A percentile compares a stretch with the other conserved stretches of the same genome.
These are phyloP conservation scores for Aplosporella prunicola DNA, from an alignment of 2,329 filamentous ascomycete species.

Conservation along the genomic window DNA sequence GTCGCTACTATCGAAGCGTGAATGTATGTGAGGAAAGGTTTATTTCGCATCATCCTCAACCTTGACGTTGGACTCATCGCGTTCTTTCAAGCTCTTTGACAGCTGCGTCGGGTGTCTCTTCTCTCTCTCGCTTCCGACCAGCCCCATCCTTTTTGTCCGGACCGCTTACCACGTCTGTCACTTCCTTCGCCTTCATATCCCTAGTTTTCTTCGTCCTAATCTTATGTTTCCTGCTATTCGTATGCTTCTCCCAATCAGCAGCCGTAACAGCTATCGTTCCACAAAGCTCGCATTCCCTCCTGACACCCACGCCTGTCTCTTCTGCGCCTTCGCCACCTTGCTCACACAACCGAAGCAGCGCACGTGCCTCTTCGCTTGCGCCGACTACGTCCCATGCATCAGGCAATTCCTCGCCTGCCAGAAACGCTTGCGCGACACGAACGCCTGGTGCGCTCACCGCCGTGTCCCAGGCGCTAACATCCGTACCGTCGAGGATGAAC, in stretches of 20 bases:
- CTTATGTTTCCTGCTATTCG: conserved; percentile 46
- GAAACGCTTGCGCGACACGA: conserved; percentile 52
- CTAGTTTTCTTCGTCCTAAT: conserved; percentile 13
- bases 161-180: too few species aligned
- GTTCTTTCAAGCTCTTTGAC: too few species aligned
- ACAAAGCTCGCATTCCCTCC: conserved; percentile 63
- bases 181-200: too few species aligned
- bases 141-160: too few species aligned
- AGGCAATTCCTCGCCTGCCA: conserved; percentile 46
- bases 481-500: conserved; percentile 73
- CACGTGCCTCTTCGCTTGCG: conserved; percentile 42
- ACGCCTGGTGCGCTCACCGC: conserved; percentile 59
- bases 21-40: too few species aligned
- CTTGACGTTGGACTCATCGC: too few species aligned
- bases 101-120: too few species aligned
- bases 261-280: conserved; percentile 45
- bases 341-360: too few species aligned
- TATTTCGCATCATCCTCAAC: too few species aligned
- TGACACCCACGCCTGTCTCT: conserved; percentile 37
- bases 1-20: too few species aligned
- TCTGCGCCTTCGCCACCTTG: conserved; percentile 50
- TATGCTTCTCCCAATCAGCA: conserved; percentile 49
- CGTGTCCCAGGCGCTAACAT: conserved; percentile 51
- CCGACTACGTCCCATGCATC: conserved; percentile 45
- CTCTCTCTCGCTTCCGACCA: too few species aligned